Conservation (phyloP, 2,329 filamentous ascomycete genomes). For the Pseudocercospora ulei region DNA sequence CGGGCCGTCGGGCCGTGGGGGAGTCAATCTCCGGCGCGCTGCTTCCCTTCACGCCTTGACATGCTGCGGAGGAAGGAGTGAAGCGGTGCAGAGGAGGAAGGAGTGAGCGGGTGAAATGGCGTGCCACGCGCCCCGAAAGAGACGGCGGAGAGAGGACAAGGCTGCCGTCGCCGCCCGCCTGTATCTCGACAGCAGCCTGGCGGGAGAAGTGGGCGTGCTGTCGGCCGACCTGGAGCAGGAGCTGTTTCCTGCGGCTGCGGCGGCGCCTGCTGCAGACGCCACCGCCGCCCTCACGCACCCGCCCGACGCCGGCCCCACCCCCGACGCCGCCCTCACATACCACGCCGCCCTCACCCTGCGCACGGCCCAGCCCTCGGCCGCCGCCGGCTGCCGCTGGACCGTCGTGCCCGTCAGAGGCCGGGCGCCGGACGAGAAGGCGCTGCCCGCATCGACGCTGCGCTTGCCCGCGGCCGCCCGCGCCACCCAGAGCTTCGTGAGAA, state of each 20-base stretch:
- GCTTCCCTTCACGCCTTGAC: too few species aligned
- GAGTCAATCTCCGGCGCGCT: too few species aligned
- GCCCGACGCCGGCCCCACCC: slow-evolving; percentile 61
- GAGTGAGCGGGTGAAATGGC: slow-evolving; percentile 34
- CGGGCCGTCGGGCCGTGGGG: too few species aligned
- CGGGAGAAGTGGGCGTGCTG: slow-evolving; percentile 73
- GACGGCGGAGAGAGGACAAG: slow-evolving; percentile 52
- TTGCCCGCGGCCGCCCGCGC: slow-evolving; percentile 63
- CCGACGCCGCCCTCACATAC: slow-evolving; percentile 56
- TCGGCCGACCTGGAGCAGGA: slow-evolving; percentile 78
- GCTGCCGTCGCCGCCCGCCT: slow-evolving; percentile 68
- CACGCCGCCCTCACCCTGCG: slow-evolving; percentile 67
- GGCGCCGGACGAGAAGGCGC: slow-evolving; percentile 47
- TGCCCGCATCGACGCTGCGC: slow-evolving; percentile 68
- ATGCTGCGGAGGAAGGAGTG: too few species aligned
- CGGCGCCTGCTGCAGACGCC: too few species aligned
- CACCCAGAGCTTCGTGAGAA: slow-evolving; percentile 68
- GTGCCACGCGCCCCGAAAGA: slow-evolving; percentile 41
- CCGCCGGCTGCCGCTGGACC: slow-evolving; percentile 67
- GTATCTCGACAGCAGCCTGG: slow-evolving; percentile 73
- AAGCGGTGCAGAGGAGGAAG: too few species aligned
- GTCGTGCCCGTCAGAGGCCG: slow-evolving; percentile 60
- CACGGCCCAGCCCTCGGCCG: slow-evolving; percentile 48
- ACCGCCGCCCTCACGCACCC: not conserved
- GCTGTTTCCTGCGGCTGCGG: slow-evolving; percentile 61